Evolutionary conservation across 2,329 filamentous ascomycete species (phyloP), one percentile per base, ranked within the genome.

Genomic region (Fonsecaea monophora): DNA sequence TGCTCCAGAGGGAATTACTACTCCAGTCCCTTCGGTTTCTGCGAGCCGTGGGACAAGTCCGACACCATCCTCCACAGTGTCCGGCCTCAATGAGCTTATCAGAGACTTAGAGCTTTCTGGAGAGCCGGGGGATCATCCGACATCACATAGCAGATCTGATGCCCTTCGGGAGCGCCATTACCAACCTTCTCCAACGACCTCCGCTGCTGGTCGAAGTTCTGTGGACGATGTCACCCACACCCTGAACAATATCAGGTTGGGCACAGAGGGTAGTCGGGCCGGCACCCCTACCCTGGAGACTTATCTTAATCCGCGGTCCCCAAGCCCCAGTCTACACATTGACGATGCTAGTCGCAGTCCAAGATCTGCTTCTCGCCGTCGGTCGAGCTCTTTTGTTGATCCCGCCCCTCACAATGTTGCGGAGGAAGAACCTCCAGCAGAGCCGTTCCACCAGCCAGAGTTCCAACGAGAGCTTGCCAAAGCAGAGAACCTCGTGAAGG

Each of bases 361-460:
- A n/a, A 18, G 60, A 62, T 54, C 60, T 55, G 48, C 60, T 9
- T 62, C 60, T 34, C 60, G 60, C 13, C 60, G 60, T 34, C 48
- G 60, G 25, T 62, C 60, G 2, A 18, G 60, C 45, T 54, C 60
- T 40, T 32, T 15, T 32, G 48, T 54, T 9, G 60, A 62, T 32
- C 32, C 7, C 10, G 42, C 60, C 9, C 59, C 59, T 8, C 60
- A 62, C 50, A 54, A 40, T 12, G 60, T 62, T 12, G 12, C 60
- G 30, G 60, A 62, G n/a, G 60, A 62, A 55, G 60, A 62, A 45
- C 60, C 60, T 45, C 60, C 60, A 4, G 34, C 32, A 8, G 32
- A 40, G 37, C n/a, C 10, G 37, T 62, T 62, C 50, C 50, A 62
- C 48, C 35, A 55, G 10, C 60, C 60, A 48, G 60, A 62, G 13